Evolutionary conservation across 1,284 basidiomycete genomes (phyloP).

Genomic region (Leccinum variabile): DNA sequence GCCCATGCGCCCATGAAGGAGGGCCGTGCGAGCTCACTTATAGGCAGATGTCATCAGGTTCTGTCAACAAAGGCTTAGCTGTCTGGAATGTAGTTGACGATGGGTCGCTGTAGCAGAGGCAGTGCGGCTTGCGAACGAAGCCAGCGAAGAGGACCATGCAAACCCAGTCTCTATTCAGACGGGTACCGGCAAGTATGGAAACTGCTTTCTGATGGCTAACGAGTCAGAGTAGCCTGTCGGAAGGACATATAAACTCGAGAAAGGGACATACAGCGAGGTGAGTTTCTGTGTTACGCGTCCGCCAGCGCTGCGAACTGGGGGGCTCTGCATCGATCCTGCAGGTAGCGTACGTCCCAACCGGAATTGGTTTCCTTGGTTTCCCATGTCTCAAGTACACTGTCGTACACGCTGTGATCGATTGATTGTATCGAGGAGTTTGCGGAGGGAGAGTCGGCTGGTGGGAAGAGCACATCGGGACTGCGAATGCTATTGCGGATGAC

Average conservation of each 20-base stretch:
- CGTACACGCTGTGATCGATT: constrained; percentile 62
- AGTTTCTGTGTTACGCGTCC: constrained; percentile 72
- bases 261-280: constrained; percentile 54
- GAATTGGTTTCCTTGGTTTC: constrained; percentile 26
- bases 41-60: constrained; percentile 64
- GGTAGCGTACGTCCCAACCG: constrained; percentile 43
- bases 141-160: constrained; percentile 35
- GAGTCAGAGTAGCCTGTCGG: constrained; percentile 41
- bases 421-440: constrained; percentile 56
- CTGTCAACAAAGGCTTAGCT: constrained; percentile 63
- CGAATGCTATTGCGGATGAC: constrained; percentile 53
- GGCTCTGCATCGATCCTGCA: constrained; percentile 57
- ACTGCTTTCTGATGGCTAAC: no score
- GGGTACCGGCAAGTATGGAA: no score
- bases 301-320: constrained; percentile 70
- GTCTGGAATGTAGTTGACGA: constrained; percentile 39
- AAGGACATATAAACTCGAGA: constrained; percentile 18
- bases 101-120: no score
- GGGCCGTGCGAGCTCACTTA: constrained; percentile 64
- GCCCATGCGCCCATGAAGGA: constrained; percentile 70
- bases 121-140: constrained; percentile 45
- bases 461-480: constrained; percentile 59
- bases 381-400: constrained; percentile 68
- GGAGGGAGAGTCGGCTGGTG: constrained; percentile 54
- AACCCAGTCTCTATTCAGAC: constrained; percentile 9